Percentiles rank a stretch among this genome's conserved stretches.
phyloP scores from a whole-genome alignment of 176 grass and related monocot species.

The Otatea glauca region DNA sequence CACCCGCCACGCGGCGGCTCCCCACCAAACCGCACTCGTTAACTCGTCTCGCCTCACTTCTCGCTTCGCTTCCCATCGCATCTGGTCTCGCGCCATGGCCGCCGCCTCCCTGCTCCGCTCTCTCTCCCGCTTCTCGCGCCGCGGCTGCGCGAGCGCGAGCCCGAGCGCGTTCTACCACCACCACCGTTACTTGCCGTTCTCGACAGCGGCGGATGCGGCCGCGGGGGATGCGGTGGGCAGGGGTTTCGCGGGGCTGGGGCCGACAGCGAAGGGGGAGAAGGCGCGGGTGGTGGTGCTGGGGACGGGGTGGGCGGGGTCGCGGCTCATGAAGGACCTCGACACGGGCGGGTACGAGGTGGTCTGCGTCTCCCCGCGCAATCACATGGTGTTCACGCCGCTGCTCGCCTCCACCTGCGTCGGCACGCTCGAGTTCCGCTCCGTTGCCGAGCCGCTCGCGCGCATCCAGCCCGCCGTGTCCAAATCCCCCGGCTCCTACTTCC shows the following conservation, averaged over 20 bases:
- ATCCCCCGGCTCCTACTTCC: conserved; percentile 80
- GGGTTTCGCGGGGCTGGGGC: conserved; percentile 57
- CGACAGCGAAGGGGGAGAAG: conserved; percentile 78
- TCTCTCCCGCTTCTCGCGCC: conserved; percentile 32
- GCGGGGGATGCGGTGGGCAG: conserved; percentile 22
- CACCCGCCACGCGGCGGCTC: conserved; percentile 22
- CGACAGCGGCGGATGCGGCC: conserved; percentile 21
- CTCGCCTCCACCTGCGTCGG: conserved; percentile 97
- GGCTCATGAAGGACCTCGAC: conserved; percentile 91
- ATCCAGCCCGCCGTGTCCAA: conserved; percentile 87
- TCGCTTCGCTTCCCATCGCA: conserved; percentile 5
- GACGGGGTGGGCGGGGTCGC: conserved; percentile 87
- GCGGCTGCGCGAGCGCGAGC: not conserved
- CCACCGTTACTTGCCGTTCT: conserved; percentile 13
- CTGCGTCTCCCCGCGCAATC: conserved; percentile 93
- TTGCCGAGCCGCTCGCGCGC: conserved; percentile 77
- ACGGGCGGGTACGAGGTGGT: conserved; percentile 78
- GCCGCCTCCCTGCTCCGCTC: conserved; percentile 46
- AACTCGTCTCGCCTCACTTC: not conserved
- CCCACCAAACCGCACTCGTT: not conserved
- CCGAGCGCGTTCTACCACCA: not conserved
- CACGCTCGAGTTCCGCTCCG: conserved; percentile 98
- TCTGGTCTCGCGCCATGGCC: conserved; percentile 40
- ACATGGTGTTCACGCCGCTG: conserved; percentile 99
- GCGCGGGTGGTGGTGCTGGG: conserved; percentile 89